Percentiles rank a stretch among this genome's conserved stretches.
Conservation (phyloP, 2,329 filamentous ascomycete genomes). For the Phyllosticta paracitricarpa region DNA sequence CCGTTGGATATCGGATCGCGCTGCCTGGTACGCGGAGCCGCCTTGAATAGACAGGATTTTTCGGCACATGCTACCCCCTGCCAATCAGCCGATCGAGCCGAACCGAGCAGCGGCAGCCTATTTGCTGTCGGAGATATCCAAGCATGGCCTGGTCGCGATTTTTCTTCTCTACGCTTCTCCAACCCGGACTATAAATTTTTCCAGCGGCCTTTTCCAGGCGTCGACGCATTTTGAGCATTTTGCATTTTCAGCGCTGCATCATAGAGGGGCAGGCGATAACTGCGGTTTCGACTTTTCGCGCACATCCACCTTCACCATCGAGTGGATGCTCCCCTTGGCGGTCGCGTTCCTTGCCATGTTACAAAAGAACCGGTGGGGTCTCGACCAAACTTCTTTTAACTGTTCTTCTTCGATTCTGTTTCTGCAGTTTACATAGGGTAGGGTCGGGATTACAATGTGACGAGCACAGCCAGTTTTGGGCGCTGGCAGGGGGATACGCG, state of each 20-base stretch:
- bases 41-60: conserved; percentile 4
- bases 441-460: background rate
- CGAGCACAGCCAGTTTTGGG: background rate
- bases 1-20: conserved; percentile 5
- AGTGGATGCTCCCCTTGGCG: background rate
- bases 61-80: background rate
- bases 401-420: background rate
- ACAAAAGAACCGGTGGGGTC: background rate
- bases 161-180: background rate
- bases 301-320: background rate
- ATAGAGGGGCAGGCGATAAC: conserved; percentile 1
- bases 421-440: background rate
- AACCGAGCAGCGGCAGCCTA: background rate
- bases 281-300: background rate
- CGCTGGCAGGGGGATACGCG: background rate
- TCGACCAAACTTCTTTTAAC: background rate
- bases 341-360: background rate
- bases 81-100: conserved; percentile 1
- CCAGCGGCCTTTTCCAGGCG: background rate
- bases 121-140: conserved; percentile 1
- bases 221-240: conserved; percentile 1
- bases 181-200: background rate
- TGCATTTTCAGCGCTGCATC: conserved; percentile 10
- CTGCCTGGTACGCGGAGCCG: background rate
- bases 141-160: conserved; percentile 3